Base-by-base conservation (phyloP, 805 yeast species). In the Torulaspora delbrueckii region DNA sequence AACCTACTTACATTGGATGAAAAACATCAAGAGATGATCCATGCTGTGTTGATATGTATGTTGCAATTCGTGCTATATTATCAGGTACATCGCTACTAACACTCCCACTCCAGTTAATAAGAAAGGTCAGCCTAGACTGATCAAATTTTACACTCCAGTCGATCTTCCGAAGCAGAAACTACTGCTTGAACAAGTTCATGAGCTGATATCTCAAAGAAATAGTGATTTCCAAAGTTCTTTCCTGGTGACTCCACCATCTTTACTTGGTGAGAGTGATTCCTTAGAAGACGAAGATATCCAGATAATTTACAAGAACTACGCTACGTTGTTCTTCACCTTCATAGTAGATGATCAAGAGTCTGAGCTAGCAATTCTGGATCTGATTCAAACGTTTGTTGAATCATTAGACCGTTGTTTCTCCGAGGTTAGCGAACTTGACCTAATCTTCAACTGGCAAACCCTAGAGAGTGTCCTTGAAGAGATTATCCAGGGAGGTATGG, bases 371-470 rank as follows among this genome's bases (percentile, higher is more conserved):
- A 91, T 91, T 39, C 68, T 93, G 37, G 99, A 93, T 65, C 69
- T 93, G 60, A 91, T 93, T 46, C 99, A 93, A 64, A 97, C 93
- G 35, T 91, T 93, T 73, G 99, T 93, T 3, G 97, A 93, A 65
- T 85, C 95, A 43, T 74, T 93, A 53, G 96, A 93, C 63, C 80
- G 84, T 47, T 93, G 99, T 66, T 93, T 93, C 67, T 82, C 82
- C 50, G 90, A 89, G 59, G 99, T 93, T 5, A 90, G 96, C 65
- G 99, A 93, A 62, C 73, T 93, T 55, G 99, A 93, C 67, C 73
- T 93, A 51, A 96, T 93, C n/a, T 91, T 90, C 69, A 97, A 97
- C 13, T 93, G 99, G 98, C 97, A 93, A 67, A 95, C 89, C 4
- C 70, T 91, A 26, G 95, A 91, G 62, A 84, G 95, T 1, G 96